Conservation (phyloP, 768 basidiomycete genomes). For the Boletus pseudopeckii region DNA sequence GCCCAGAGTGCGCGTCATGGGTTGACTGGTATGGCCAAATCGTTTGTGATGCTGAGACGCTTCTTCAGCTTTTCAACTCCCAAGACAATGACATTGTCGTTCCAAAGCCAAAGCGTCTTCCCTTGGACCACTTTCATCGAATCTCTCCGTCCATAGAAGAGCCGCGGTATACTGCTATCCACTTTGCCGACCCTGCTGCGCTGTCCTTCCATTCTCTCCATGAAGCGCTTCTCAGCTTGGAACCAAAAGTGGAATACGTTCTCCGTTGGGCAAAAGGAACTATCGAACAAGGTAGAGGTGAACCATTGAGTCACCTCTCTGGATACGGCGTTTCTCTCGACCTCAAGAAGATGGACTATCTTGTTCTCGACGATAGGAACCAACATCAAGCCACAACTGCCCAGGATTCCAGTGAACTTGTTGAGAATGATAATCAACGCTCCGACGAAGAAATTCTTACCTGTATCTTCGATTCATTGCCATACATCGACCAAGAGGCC, state of each 20-base stretch:
- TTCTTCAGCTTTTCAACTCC: conserved; percentile 49
- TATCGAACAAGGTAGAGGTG: conserved; percentile 35
- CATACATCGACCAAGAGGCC: conserved; percentile 26
- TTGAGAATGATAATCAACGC: conserved; percentile 6
- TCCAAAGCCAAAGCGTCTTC: conserved; percentile 41
- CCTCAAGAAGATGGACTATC: conserved; percentile 96
- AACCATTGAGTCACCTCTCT: conserved; percentile 50
- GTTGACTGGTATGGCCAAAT: conserved; percentile 80
- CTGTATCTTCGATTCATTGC: conserved; percentile 31
- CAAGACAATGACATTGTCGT: conserved; percentile 38
- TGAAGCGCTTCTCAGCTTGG: conserved; percentile 50
- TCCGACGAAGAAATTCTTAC: conserved; percentile 21
- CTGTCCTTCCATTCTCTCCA: conserved; percentile 71
- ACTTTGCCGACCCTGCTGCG: conserved; percentile 71
- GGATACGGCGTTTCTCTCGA: conserved; percentile 93
- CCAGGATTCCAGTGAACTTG: neutral
- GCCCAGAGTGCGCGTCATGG: conserved; percentile 60
- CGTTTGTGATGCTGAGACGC: conserved; percentile 62
- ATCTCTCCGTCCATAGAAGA: conserved; percentile 42
- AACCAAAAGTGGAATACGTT: conserved; percentile 64
- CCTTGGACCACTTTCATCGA: conserved; percentile 78
- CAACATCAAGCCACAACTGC: conserved; percentile 10
- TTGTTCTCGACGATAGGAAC: conserved; percentile 84
- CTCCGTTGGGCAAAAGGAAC: conserved; percentile 45
- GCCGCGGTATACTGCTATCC: conserved; percentile 63